phyloP scores from a whole-genome alignment of 208 protist species.

The Trypanosoma avium region DNA sequence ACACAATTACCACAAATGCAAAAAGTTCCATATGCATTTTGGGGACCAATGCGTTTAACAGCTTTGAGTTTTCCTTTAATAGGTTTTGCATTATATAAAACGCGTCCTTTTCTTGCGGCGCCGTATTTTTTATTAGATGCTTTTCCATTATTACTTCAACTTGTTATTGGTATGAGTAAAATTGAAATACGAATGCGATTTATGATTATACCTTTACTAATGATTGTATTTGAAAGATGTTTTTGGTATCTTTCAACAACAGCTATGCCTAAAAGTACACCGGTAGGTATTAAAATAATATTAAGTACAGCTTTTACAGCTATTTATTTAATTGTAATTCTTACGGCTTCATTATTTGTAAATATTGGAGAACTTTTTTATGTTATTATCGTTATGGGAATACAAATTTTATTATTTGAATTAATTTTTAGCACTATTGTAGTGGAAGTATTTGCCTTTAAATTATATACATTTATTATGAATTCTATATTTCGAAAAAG shows the following conservation, averaged over 20 bases:
- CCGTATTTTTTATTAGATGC: constrained; percentile 30
- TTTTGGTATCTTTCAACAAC: constrained; percentile 21
- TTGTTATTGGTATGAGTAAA: constrained; percentile 1
- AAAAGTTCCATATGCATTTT: constrained; percentile 1
- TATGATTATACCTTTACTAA: constrained; percentile 1
- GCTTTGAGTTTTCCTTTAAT: constrained; percentile 17
- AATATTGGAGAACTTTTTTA: background rate
- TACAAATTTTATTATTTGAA: constrained; percentile 20
- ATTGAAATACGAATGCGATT: background rate
- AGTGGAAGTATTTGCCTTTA: constrained; percentile 5
- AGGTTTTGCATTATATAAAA: constrained; percentile 7
- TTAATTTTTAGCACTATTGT: constrained; percentile 18
- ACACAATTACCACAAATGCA: constrained; percentile 16
- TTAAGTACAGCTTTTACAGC: constrained; percentile 16
- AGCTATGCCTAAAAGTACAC: constrained; percentile 9
- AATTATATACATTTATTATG: background rate
- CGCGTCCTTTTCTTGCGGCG: constrained; percentile 11
- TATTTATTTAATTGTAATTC: constrained; percentile 5
- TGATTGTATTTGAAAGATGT: constrained; percentile 11
- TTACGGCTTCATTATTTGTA: constrained; percentile 3
- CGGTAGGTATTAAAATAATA: constrained; percentile 21
- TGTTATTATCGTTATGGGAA: constrained; percentile 12
- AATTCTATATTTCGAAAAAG: background rate
- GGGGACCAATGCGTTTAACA: constrained; percentile 5
- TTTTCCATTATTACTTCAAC: constrained; percentile 15